Conservation (phyloP, 805 yeast species). For the Lipomyces spencermartinsiae region DNA sequence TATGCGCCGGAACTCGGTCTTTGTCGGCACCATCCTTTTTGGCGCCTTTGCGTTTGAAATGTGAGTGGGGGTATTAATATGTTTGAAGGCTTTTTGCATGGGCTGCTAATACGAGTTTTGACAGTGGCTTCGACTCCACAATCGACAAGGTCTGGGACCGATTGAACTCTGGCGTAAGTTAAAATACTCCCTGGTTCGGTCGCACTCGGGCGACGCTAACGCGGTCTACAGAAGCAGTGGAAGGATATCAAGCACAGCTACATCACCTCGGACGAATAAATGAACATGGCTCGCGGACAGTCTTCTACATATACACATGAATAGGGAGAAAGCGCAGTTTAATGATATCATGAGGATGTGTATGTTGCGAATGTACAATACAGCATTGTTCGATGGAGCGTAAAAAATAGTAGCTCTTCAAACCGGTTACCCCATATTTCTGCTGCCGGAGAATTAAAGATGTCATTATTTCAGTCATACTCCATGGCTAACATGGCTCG, state of each 20-base stretch:
- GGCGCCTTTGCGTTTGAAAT: constrained; percentile 82
- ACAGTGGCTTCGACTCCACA: constrained; percentile 46
- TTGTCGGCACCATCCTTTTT: constrained; percentile 75
- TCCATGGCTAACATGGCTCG: not conserved
- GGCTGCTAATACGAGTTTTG: not conserved
- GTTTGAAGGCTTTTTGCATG: too few relatives aligned
- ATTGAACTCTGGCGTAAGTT: constrained; percentile 49
- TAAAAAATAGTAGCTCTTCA: too few relatives aligned
- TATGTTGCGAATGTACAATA: not conserved
- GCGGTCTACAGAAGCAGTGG: constrained; percentile 35
- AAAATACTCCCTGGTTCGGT: not conserved
- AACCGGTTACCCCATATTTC: too few relatives aligned
- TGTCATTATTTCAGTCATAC: not conserved
- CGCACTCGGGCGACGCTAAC: not conserved
- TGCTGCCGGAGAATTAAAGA: not conserved
- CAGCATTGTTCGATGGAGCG: not conserved
- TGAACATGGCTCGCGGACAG: constrained; percentile 4
- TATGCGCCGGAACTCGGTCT: constrained; percentile 82
- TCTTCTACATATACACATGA: not conserved
- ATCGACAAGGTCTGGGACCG: constrained; percentile 48
- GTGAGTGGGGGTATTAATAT: too few relatives aligned
- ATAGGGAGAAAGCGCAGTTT: not conserved
- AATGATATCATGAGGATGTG: not conserved
- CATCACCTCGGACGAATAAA: constrained; percentile 27
- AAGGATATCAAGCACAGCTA: constrained; percentile 37